phyloP scores from a whole-genome alignment of 2,329 filamentous ascomycete species.

The Penicillium expansum region DNA sequence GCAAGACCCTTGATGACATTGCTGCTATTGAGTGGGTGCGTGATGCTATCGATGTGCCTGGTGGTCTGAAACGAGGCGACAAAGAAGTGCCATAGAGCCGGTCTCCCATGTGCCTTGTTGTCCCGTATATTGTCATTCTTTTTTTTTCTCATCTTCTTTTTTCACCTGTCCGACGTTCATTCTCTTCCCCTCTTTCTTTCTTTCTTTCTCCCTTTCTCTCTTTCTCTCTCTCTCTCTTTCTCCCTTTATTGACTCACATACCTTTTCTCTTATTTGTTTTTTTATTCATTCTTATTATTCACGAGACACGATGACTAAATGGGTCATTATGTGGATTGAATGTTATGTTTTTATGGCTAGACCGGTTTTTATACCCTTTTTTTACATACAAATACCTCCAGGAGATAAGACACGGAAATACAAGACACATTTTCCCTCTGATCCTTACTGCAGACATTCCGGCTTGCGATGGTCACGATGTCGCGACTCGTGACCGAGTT shows the following conservation, averaged over 20 bases:
- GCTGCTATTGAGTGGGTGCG: constrained; percentile 72
- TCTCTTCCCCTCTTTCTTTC: neutral
- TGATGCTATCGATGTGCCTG: constrained; percentile 67
- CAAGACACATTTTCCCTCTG: neutral
- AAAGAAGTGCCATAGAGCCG: constrained; percentile 49
- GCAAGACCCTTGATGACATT: constrained; percentile 74
- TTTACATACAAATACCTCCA: constrained; percentile 1
- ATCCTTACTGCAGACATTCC: neutral
- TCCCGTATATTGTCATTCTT: neutral
- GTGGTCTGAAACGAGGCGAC: constrained; percentile 53
- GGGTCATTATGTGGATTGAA: constrained; percentile 6
- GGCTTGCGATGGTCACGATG: neutral
- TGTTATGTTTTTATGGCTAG: constrained; percentile 5
- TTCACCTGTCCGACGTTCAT: constrained; percentile 4
- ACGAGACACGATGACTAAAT: constrained; percentile 17
- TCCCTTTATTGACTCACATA: constrained; percentile 1
- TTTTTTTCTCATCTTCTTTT: neutral
- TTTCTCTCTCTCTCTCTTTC: no score
- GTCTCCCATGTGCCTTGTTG: constrained; percentile 18
- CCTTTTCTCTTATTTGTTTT: constrained; percentile 1
- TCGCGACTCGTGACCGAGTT: neutral
- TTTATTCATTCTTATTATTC: constrained; percentile 7
- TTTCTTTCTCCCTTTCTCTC: no score
- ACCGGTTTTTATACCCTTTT: constrained; percentile 10
- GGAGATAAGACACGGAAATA: neutral